These are phyloP conservation scores for Coemansia sp. DNA, from an alignment of 192 early-diverging fungal species.

Conservation along the genomic window DNA sequence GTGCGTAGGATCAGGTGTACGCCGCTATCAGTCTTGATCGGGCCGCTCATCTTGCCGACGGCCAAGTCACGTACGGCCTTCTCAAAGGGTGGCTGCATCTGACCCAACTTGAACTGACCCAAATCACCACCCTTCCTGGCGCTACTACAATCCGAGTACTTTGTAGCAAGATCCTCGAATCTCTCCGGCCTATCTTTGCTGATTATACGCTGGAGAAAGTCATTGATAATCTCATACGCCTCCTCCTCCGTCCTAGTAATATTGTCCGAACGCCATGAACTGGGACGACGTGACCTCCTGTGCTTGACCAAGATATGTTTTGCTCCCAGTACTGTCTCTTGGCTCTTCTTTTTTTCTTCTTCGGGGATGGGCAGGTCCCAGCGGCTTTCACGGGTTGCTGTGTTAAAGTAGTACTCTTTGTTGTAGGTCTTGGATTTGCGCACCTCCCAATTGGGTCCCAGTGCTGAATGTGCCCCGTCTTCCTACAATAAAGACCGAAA, in stretches of 20 bases:
- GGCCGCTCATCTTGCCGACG: constrained; percentile 76
- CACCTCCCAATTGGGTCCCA: constrained; percentile 64
- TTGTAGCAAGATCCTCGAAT: constrained; percentile 67
- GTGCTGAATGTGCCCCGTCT: constrained; percentile 17
- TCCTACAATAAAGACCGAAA: too few relatives aligned
- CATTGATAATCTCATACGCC: constrained; percentile 64
- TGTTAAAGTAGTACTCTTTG: constrained; percentile 76
- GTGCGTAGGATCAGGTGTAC: constrained; percentile 91
- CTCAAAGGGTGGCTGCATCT: constrained; percentile 93
- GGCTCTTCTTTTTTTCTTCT: too few relatives aligned
- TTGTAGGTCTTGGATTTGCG: constrained; percentile 61
- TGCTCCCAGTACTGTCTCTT: too few relatives aligned
- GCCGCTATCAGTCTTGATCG: constrained; percentile 85
- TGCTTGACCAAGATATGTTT: constrained; percentile 93
- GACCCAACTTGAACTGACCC: constrained; percentile 75
- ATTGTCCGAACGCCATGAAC: constrained; percentile 83
- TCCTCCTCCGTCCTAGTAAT: constrained; percentile 92
- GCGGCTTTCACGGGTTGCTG: constrained; percentile 59
- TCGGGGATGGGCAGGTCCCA: constrained; percentile 62
- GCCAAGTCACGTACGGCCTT: constrained; percentile 76
- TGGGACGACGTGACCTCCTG: constrained; percentile 72
- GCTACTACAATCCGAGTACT: constrained; percentile 87
- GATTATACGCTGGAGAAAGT: constrained; percentile 47
- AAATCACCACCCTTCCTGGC: constrained; percentile 86
- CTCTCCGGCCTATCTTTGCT: constrained; percentile 46